Evolutionary conservation across 208 protist species (phyloP).

Genomic region (Leishmania gerbilli): DNA sequence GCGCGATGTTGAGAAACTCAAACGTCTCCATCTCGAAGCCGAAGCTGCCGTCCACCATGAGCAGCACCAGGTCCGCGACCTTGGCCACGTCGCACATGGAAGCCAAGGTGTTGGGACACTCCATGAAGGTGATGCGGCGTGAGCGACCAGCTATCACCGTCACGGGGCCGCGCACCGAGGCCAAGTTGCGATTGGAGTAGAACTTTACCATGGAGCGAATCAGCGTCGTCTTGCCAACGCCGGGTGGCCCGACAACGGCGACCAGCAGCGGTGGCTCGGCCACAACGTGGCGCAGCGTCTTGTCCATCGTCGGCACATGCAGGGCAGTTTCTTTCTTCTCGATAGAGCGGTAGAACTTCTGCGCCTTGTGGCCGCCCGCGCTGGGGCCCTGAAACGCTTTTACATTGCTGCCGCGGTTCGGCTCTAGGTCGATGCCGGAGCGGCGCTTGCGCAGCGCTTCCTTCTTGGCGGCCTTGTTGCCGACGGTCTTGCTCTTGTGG

Average conservation of each 20-base stretch:
- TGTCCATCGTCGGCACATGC: constrained; percentile 86
- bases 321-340: constrained; percentile 87
- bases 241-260: constrained; percentile 96
- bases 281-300: constrained; percentile 80
- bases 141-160: constrained; percentile 95
- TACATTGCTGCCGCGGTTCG: constrained; percentile 90
- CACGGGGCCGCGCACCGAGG: constrained; percentile 96
- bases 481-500: constrained; percentile 86
- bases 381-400: constrained; percentile 91
- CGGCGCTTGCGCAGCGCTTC: constrained; percentile 88
- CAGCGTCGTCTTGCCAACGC: constrained; percentile 97
- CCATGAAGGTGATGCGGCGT: constrained; percentile 98
- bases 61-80: constrained; percentile 97
- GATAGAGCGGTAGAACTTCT: constrained; percentile 81
- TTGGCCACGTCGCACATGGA: constrained; percentile 99
- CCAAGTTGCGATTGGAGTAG: constrained; percentile 96
- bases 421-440: constrained; percentile 87
- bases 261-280: constrained; percentile 95
- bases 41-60: constrained; percentile 98
- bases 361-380: constrained; percentile 72
- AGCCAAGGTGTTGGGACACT: constrained; percentile 98
- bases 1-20: constrained; percentile 99
- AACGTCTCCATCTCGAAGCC: constrained; percentile 99
- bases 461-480: constrained; percentile 89
- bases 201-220: constrained; percentile 98